Conservation (phyloP, 2,329 filamentous ascomycete species). For the Aureobasidium sp. region DNA sequence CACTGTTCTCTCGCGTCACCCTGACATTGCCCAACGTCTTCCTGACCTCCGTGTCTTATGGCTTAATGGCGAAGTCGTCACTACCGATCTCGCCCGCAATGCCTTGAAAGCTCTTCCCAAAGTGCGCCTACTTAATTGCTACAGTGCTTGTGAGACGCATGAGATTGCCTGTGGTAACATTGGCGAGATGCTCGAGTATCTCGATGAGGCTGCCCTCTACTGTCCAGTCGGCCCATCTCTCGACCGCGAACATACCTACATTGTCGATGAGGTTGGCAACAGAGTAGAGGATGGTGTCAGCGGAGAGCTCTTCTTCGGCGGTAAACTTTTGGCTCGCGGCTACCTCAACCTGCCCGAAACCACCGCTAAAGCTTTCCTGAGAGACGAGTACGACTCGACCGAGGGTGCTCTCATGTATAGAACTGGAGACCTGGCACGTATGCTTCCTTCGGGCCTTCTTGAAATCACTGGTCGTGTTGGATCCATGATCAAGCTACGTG, state of each 20-base stretch:
- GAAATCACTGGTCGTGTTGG: constrained; percentile 71
- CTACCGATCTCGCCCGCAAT: constrained; percentile 63
- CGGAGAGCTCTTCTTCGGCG: constrained; percentile 69
- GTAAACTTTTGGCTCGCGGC: constrained; percentile 62
- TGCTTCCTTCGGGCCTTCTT: constrained; percentile 58
- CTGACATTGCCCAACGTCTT: constrained; percentile 54
- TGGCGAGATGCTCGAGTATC: constrained; percentile 49
- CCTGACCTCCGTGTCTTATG: constrained; percentile 62
- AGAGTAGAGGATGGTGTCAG: constrained; percentile 52
- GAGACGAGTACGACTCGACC: constrained; percentile 53
- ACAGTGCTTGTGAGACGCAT: constrained; percentile 75
- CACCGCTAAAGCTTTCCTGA: constrained; percentile 62
- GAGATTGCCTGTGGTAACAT: constrained; percentile 73
- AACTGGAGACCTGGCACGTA: constrained; percentile 61
- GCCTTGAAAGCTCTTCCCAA: constrained; percentile 60
- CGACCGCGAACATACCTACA: constrained; percentile 60
- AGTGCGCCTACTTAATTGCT: constrained; percentile 65
- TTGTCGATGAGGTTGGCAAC: constrained; percentile 60
- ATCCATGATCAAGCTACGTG: constrained; percentile 72
- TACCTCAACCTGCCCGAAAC: constrained; percentile 75
- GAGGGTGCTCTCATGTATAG: constrained; percentile 62
- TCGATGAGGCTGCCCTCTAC: constrained; percentile 52
- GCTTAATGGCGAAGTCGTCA: constrained; percentile 78
- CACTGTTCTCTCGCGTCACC: constrained; percentile 61
- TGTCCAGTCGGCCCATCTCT: constrained; percentile 67